Percentiles rank a stretch among this genome's conserved stretches.
Conservation (phyloP, 2,329 filamentous ascomycete species). For the Colletotrichum tropicicola region DNA sequence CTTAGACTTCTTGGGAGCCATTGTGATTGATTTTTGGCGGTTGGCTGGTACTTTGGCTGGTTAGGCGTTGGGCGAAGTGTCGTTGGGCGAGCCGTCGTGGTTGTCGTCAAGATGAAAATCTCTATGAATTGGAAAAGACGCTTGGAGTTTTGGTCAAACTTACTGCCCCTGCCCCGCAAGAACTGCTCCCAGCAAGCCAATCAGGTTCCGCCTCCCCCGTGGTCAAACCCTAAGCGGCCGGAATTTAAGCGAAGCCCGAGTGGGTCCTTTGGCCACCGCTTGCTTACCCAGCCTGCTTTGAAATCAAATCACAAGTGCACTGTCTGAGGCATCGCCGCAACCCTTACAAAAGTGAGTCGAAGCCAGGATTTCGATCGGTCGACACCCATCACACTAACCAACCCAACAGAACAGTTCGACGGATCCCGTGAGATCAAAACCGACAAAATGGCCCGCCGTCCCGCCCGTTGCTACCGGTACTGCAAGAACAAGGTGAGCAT, state of each 20-base stretch:
- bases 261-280: slow-evolving; percentile 19
- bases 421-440: slow-evolving; percentile 54
- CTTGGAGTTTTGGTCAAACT: slow-evolving; percentile 4
- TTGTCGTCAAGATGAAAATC: background rate
- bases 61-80: slow-evolving; percentile 26
- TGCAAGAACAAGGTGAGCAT: slow-evolving; percentile 99
- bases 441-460: slow-evolving; percentile 98
- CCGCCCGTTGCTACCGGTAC: slow-evolving; percentile 99
- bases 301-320: slow-evolving; percentile 63
- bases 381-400: slow-evolving; percentile 41
- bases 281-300: slow-evolving; percentile 54
- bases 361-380: slow-evolving; percentile 32
- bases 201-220: slow-evolving; percentile 27
- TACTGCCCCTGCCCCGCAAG: background rate
- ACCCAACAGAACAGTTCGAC: slow-evolving; percentile 41
- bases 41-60: background rate
- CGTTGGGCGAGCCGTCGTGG: slow-evolving; percentile 19
- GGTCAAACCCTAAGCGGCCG: slow-evolving; percentile 50
- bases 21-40: slow-evolving; percentile 61
- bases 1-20: slow-evolving; percentile 82
- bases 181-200: slow-evolving; percentile 35
- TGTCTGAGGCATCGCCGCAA: slow-evolving; percentile 36
- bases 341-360: slow-evolving; percentile 23
- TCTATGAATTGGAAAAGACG: background rate
- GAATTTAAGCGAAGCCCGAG: slow-evolving; percentile 42